Conservation (phyloP, 441 rosid species). For the Lepidium campestre region DNA sequence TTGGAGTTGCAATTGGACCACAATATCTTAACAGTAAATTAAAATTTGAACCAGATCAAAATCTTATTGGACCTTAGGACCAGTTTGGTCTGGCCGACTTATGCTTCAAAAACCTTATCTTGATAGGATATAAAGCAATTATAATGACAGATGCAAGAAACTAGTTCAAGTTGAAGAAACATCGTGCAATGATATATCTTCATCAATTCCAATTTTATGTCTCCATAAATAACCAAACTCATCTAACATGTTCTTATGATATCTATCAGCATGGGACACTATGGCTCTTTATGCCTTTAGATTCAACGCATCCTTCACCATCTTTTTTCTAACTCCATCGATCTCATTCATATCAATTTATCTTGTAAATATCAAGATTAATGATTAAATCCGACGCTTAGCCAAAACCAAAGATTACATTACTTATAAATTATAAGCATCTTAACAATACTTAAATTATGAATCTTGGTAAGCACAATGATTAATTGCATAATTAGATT, state of each 20-base stretch:
- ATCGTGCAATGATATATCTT: slow-evolving; percentile 16
- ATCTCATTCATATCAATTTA: slow-evolving; percentile 5
- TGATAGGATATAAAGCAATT: slow-evolving; percentile 18
- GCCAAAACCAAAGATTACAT: not conserved
- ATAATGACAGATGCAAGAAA: slow-evolving; percentile 30
- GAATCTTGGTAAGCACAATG: slow-evolving; percentile 22
- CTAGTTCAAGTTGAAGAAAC: slow-evolving; percentile 27
- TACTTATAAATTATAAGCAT: not conserved
- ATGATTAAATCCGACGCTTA: not conserved
- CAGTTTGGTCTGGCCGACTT: slow-evolving; percentile 11
- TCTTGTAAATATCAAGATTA: not conserved
- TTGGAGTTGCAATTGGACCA: slow-evolving; percentile 19
- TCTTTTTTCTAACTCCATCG: not conserved
- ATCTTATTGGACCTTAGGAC: not conserved
- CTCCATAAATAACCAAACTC: slow-evolving; percentile 20
- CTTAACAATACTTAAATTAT: not conserved
- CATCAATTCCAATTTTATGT: slow-evolving; percentile 20
- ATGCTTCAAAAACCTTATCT: slow-evolving; percentile 9
- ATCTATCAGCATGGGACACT: slow-evolving; percentile 32
- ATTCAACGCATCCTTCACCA: slow-evolving; percentile 19
- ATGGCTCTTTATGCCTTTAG: slow-evolving; percentile 23
- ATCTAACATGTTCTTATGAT: slow-evolving; percentile 19
- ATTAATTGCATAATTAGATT: slow-evolving; percentile 24
- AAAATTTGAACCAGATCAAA: not conserved
- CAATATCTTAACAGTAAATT: not conserved